A percentile compares a stretch with the other conserved stretches of the same genome.
phyloP scores from a whole-genome alignment of 1,139 yeast genomes.

The Candida frijolesensis region DNA sequence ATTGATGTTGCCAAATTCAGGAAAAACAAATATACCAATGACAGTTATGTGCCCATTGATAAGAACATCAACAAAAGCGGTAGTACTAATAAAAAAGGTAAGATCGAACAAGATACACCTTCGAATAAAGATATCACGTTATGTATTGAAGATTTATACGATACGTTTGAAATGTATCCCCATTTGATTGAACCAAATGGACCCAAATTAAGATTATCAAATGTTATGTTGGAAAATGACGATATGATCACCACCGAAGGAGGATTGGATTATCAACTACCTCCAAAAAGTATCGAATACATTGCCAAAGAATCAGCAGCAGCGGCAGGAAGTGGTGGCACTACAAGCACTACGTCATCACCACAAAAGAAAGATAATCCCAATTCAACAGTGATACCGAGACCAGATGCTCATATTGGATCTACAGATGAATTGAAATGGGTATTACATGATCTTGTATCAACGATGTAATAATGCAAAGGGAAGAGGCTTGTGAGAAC shows the following conservation, averaged over 20 bases:
- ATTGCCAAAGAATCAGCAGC: slow-evolving; percentile 6
- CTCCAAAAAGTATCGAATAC: slow-evolving; percentile 24
- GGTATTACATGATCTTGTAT: slow-evolving; percentile 61
- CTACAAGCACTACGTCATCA: not conserved
- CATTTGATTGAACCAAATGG: slow-evolving; percentile 71
- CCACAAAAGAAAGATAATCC: not conserved
- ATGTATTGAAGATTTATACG: slow-evolving; percentile 66
- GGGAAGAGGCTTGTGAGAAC: too few species aligned
- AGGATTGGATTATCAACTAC: slow-evolving; percentile 46
- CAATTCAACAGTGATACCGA: slow-evolving; percentile 9
- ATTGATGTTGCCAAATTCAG: slow-evolving; percentile 71
- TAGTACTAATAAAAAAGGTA: not conserved
- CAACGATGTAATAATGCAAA: slow-evolving; percentile 29
- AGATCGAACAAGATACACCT: slow-evolving; percentile 10
- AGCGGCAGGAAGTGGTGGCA: not conserved
- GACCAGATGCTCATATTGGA: slow-evolving; percentile 48
- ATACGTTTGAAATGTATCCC: slow-evolving; percentile 65
- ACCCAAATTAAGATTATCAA: slow-evolving; percentile 52
- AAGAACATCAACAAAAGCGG: not conserved
- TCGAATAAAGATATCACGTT: slow-evolving; percentile 38
- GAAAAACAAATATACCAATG: slow-evolving; percentile 52
- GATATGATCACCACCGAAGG: slow-evolving; percentile 37
- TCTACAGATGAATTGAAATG: slow-evolving; percentile 70
- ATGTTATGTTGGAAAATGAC: slow-evolving; percentile 61
- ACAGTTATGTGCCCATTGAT: slow-evolving; percentile 29